Evolutionary conservation across 495 filamentous ascomycete genomes (phyloP).

Genomic region (Parachaetomium inaequale): DNA sequence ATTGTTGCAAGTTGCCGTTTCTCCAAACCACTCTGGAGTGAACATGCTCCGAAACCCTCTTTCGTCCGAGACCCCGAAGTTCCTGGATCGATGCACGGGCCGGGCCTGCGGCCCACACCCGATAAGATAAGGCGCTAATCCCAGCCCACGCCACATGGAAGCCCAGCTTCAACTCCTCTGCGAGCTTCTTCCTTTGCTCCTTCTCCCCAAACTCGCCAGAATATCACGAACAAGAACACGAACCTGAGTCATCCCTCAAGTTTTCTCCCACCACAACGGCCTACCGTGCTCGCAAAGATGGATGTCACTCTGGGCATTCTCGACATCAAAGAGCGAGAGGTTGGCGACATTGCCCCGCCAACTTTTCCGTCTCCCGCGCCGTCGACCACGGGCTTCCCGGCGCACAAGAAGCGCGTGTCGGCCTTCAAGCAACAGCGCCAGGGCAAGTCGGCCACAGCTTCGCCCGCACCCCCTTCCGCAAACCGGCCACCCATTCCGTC

Average conservation of each 20-base stretch:
- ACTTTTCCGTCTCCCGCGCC: conserved; percentile 58
- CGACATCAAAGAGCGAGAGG: conserved; percentile 74
- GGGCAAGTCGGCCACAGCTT: conserved; percentile 6
- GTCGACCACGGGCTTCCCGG: conserved; percentile 73
- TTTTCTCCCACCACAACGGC: not conserved
- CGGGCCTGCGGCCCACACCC: not conserved
- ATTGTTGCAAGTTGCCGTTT: no score
- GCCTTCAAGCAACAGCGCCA: conserved; percentile 71
- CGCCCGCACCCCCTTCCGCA: not conserved
- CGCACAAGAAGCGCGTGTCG: conserved; percentile 74
- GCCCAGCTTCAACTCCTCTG: no score
- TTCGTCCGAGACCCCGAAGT: no score
- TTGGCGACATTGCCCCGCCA: conserved; percentile 54
- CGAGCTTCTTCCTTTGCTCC: not conserved
- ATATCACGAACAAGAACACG: not conserved
- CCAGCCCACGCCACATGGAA: no score
- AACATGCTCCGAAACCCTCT: not conserved
- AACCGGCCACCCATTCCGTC: not conserved
- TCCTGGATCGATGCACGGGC: no score
- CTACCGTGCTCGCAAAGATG: conserved; percentile 30
- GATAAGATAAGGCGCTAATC: not conserved
- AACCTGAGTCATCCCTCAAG: not conserved
- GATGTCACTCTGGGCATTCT: conserved; percentile 53
- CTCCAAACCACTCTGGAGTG: no score
- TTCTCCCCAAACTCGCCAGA: no score